Evolutionary conservation across 2,329 filamentous ascomycete genomes (phyloP), one percentile per base, ranked within the genome.

Genomic region (Periconia sp.): DNA sequence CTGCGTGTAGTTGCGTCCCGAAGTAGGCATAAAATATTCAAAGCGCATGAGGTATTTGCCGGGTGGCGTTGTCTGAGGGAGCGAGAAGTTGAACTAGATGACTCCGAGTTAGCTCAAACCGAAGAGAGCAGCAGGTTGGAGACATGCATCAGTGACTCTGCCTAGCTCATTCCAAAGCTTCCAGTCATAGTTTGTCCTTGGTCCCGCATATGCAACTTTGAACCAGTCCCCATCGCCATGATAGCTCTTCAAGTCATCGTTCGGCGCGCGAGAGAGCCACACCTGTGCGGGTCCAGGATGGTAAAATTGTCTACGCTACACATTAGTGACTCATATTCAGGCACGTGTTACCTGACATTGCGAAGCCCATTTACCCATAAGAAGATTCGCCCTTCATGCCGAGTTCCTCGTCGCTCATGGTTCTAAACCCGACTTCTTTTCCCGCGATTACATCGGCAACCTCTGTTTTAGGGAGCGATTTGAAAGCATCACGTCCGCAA

Each of bases 211-310:
- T 8, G 45, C 40, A n/a, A 48, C 30, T 36, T 48, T 48, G 40
- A 48, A 48, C 44, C 40, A 48, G 28, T 48, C 40, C 34, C 44
- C 40, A 33, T 39, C 30, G n/a, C 44, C 44, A n/a, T 24, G 13
- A 24, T 48, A 48, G 10, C 15, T 7, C 28, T 44, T 34, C 12
- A 48, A 7, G 24, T 48, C 44, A 25, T 43, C 40, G 16, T 41
- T 46, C 4, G 44, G 40, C 5, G 44, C 39, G 8, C 31, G 30
- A 11, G 40, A 43, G 4, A 48, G 23, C 8, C 28, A 48, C n/a
- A 40, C 24, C 26, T 43, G 40, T 8, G 9, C 40, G 5, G 44
- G 44, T 2, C 44, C 44, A 9, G 17, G 15, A 13, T 44, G 40
- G 19, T 13, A 43, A 17, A 48, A 32, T n/a, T n/a, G n/a, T n/a